These are phyloP conservation scores for Phytophthora multivora DNA, from an alignment of 352 stramenopile genomes.

Conservation along the genomic window DNA sequence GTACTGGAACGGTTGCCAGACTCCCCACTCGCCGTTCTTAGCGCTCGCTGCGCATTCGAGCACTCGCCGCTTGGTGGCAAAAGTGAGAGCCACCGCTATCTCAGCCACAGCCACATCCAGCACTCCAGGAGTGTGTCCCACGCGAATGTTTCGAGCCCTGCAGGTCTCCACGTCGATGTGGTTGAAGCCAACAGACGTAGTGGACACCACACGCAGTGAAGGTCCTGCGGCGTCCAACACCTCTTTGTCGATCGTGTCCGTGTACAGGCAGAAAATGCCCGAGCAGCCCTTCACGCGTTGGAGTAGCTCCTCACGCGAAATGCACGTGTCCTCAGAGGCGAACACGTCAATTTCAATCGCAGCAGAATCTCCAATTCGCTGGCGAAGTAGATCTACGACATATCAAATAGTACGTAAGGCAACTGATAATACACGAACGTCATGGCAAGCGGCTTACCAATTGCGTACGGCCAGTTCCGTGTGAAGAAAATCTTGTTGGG, in stretches of 20 bases:
- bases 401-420: background rate
- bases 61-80: conserved; percentile 57
- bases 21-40: conserved; percentile 70
- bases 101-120: conserved; percentile 80
- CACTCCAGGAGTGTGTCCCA: conserved; percentile 87
- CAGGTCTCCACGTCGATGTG: conserved; percentile 89
- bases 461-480: conserved; percentile 62
- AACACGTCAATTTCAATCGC: conserved; percentile 31
- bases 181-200: conserved; percentile 89
- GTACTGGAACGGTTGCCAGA: conserved; percentile 81
- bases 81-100: conserved; percentile 69
- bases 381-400: conserved; percentile 21
- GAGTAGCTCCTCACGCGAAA: conserved; percentile 52
- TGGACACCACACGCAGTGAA: conserved; percentile 66
- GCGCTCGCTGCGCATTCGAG: conserved; percentile 76
- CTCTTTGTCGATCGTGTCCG: conserved; percentile 66
- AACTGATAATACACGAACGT: background rate
- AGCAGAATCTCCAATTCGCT: conserved; percentile 14
- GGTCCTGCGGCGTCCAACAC: conserved; percentile 56
- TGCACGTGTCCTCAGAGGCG: conserved; percentile 35
- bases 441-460: conserved; percentile 33
- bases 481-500: conserved; percentile 66
- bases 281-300: conserved; percentile 43
- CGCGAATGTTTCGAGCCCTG: conserved; percentile 56
- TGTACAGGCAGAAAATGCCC: conserved; percentile 65